phyloP scores from a whole-genome alignment of 169 alveolate species.

The Plasmodium sp. region DNA sequence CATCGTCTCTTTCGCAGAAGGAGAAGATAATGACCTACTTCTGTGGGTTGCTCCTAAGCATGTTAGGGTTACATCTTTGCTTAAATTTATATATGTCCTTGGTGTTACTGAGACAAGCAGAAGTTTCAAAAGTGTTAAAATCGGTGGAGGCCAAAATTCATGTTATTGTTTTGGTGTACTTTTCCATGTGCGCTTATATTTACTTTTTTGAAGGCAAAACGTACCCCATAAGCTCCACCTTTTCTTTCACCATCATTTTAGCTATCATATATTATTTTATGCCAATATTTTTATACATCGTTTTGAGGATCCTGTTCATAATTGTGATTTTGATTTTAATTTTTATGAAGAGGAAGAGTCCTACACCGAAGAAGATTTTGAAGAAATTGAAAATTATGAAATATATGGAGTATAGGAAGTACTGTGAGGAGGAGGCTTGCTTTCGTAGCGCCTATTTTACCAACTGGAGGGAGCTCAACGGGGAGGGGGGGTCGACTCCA shows the following conservation, averaged over 20 bases:
- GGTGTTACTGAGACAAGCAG: slow-evolving; percentile 11
- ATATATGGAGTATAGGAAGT: slow-evolving; percentile 53
- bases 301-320: slow-evolving; percentile 22
- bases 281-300: slow-evolving; percentile 64
- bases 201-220: slow-evolving; percentile 11
- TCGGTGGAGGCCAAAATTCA: slow-evolving; percentile 37
- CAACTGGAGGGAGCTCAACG: neutral
- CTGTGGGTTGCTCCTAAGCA: slow-evolving; percentile 31
- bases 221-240: slow-evolving; percentile 7
- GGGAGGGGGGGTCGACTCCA: neutral
- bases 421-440: slow-evolving; percentile 22
- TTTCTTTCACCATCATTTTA: slow-evolving; percentile 24
- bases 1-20: neutral
- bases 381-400: slow-evolving; percentile 70
- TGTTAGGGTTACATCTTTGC: slow-evolving; percentile 39
- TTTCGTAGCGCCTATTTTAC: slow-evolving; percentile 1
- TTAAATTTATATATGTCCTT: slow-evolving; percentile 23
- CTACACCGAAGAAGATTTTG: slow-evolving; percentile 60
- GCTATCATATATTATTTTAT: slow-evolving; percentile 47
- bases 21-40: slow-evolving; percentile 10
- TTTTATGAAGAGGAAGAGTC: slow-evolving; percentile 57
- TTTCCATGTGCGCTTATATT: slow-evolving; percentile 26
- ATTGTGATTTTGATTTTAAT: slow-evolving; percentile 18
- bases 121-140: slow-evolving; percentile 45
- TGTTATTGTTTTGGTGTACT: slow-evolving; percentile 18